Evolutionary conservation across 2,329 filamentous ascomycete genomes (phyloP), one percentile per base, ranked within the genome.

Genomic region (Diaporthe capsici): DNA sequence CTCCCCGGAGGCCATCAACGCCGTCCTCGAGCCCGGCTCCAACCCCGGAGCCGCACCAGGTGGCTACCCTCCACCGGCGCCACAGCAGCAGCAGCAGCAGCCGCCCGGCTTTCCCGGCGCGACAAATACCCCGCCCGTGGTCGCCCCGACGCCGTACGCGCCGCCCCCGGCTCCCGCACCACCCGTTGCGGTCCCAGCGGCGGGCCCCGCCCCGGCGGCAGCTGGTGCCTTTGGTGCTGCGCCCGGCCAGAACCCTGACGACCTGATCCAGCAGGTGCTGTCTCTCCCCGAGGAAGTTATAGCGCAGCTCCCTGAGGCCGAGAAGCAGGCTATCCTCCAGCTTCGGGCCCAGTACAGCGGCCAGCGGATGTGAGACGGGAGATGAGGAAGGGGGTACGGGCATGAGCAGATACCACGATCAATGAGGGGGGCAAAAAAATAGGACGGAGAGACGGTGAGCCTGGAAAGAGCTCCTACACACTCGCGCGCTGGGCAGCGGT

Each of bases 181-280:
- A 2, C 60, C 60, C 8, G 79, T 80, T 5, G 78, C 82, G 7
- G 76, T 79, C 4, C 79, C 84, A 3, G 81, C 80, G 2, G 82
- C 82, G 22, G 60, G 42, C 17, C 61, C 60, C 3, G 87, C 86
- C 42, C 86, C 87, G 71, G 84, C 87, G 8, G 82, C 84, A 51
- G 83, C 80, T 53, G 82, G 81, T 39, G 81, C 81, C 58, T 81
- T 83, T 10, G 83, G 85, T 12, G 81, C 82, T 2, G 81, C 82
- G 17, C 73, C 75, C 22, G 75, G 51, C n/a, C 85, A 88, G 57
- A 91, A 94, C 76, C 91, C 94, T 57, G 92, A 94, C 65, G 91
- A 92, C 58, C 88, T 98, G 72, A 92, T 98, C 83, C 91, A 94
- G 78, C 94, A 95, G 80, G 94, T 98, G 65, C 88, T 98, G 86